A percentile compares a stretch with the other conserved stretches of the same genome.
Evolutionary conservation across 768 basidiomycete genomes (phyloP).

Genomic region (Trametes elegans): DNA sequence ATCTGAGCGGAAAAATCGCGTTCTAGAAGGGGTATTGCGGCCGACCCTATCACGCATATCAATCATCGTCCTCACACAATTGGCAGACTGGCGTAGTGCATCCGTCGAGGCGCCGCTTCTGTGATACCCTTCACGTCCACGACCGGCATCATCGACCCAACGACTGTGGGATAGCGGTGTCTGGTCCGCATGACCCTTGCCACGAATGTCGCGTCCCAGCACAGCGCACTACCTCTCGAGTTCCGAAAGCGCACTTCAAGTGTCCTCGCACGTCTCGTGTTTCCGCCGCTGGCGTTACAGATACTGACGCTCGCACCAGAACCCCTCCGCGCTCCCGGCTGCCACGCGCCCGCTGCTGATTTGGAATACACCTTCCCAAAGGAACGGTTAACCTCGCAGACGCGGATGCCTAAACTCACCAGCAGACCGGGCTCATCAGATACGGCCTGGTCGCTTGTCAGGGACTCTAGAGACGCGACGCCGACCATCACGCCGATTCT

Average conservation of each 20-base stretch:
- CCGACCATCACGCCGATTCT: not conserved
- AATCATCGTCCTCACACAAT: not conserved
- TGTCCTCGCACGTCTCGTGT: not conserved
- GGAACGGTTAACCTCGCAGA: not conserved
- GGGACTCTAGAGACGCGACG: not conserved
- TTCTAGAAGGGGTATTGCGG: not conserved
- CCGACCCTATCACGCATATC: not conserved
- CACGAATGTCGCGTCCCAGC: no score
- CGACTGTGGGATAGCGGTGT: no score
- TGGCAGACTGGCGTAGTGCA: not conserved
- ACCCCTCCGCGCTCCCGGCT: not conserved
- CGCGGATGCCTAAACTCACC: slow-evolving; percentile 15
- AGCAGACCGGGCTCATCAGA: not conserved
- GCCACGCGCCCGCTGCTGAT: not conserved
- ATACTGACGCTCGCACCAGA: not conserved
- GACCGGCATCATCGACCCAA: not conserved
- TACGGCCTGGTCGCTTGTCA: not conserved
- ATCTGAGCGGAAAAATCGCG: not conserved
- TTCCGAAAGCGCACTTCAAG: no score
- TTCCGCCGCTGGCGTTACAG: not conserved
- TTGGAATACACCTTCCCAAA: not conserved
- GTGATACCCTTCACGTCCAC: not conserved
- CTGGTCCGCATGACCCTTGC: no score
- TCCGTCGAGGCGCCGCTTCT: not conserved
- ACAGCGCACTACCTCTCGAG: no score